Conservation (phyloP, 2,329 filamentous ascomycete genomes). For the Aspergillus neotritici region DNA sequence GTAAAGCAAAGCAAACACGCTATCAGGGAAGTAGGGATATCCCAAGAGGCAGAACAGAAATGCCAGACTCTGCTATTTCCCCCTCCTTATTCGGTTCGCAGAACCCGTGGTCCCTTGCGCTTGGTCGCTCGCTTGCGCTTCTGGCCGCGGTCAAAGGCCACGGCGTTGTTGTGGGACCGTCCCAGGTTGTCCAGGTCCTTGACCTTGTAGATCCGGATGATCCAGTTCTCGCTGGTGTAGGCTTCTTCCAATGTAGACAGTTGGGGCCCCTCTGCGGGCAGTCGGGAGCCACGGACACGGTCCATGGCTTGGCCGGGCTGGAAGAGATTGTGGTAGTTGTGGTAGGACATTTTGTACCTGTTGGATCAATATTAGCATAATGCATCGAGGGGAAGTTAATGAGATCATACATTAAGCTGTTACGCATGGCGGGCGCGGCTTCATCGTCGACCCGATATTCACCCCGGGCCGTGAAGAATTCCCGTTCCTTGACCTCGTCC, state of each 20-base stretch:
- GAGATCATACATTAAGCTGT: constrained; percentile 92
- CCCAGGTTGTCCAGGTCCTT: constrained; percentile 97
- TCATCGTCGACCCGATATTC: constrained; percentile 93
- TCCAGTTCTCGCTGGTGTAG: constrained; percentile 99
- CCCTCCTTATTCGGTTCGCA: constrained; percentile 38
- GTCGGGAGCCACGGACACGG: constrained; percentile 72
- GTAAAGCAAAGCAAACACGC: too few species aligned
- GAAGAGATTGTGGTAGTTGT: constrained; percentile 93
- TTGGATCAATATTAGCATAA: constrained; percentile 18
- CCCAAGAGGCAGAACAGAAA: constrained; percentile 8
- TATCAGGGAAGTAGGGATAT: background rate
- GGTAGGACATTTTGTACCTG: constrained; percentile 99
- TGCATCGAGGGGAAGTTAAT: background rate
- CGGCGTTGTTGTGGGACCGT: constrained; percentile 68
- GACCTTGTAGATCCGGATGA: constrained; percentile 99
- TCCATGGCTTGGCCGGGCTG: constrained; percentile 84
- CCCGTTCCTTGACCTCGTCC: constrained; percentile 95
- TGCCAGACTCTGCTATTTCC: background rate
- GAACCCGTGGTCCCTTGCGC: constrained; percentile 39
- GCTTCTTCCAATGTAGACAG: constrained; percentile 91
- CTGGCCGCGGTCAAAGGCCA: constrained; percentile 48
- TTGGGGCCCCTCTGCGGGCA: constrained; percentile 79
- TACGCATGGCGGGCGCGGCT: constrained; percentile 95
- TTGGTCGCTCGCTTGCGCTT: constrained; percentile 48
- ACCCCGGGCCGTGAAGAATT: constrained; percentile 88